phyloP scores from a whole-genome alignment of 2,329 filamentous ascomycete genomes.

The Akanthomyces muscarius region DNA sequence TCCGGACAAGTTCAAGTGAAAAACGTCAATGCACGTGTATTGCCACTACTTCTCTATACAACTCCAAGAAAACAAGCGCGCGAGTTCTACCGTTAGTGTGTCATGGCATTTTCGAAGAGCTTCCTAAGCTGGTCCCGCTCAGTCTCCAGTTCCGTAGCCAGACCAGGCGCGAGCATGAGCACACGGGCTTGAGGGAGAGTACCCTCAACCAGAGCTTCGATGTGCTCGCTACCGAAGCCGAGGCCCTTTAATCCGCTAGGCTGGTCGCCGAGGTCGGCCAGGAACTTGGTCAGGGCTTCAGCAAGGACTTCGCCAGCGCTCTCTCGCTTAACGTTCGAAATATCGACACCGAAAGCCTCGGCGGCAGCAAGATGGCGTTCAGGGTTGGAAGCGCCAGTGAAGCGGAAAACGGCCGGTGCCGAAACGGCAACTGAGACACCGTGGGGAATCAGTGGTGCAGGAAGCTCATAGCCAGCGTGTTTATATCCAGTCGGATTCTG shows the following conservation, averaged over 20 bases:
- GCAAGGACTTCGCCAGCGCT: conserved; percentile 83
- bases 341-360: conserved; percentile 85
- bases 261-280: conserved; percentile 82
- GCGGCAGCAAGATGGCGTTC: conserved; percentile 87
- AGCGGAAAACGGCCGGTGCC: conserved; percentile 88
- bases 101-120: conserved; percentile 62
- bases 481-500: conserved; percentile 83
- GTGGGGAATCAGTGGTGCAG: conserved; percentile 81
- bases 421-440: conserved; percentile 94
- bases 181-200: conserved; percentile 91
- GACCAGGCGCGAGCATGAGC: conserved; percentile 80
- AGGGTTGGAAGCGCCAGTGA: conserved; percentile 87
- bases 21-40: background rate
- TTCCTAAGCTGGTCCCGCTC: conserved; percentile 68
- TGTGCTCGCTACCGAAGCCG: conserved; percentile 71
- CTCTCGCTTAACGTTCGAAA: conserved; percentile 81
- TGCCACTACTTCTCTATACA: conserved; percentile 6
- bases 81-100: conserved; percentile 26
- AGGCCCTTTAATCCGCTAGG: conserved; percentile 79
- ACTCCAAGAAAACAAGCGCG: background rate
- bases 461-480: conserved; percentile 79
- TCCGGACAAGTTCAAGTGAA: conserved; percentile 43
- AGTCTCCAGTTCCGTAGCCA: conserved; percentile 64
- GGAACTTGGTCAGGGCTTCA: conserved; percentile 77
- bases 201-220: conserved; percentile 85